Percentiles rank a stretch among this genome's conserved stretches.
These are phyloP conservation scores for Microbotryum silenes-acaulis DNA, from an alignment of 1,284 basidiomycete genomes.

Conservation along the genomic window DNA sequence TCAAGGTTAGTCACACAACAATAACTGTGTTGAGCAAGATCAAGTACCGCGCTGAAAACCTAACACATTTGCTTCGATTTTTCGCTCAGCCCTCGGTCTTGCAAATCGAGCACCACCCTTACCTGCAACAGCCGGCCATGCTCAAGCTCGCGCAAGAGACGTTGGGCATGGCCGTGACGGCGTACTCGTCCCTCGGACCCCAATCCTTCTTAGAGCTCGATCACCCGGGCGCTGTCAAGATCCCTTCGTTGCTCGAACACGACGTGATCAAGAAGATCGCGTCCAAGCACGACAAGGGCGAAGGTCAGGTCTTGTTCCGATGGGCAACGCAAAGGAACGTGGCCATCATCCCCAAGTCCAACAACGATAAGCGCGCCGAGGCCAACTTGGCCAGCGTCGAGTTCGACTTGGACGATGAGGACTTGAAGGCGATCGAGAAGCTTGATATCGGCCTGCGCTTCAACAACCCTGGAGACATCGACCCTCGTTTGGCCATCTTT, in stretches of 20 bases:
- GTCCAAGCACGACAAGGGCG: conserved; percentile 49
- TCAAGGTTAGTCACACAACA: conserved; percentile 46
- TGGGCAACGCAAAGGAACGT: conserved; percentile 70
- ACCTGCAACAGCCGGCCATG: conserved; percentile 60
- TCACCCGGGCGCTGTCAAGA: conserved; percentile 18
- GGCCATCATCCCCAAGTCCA: conserved; percentile 68
- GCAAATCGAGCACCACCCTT: conserved; percentile 60
- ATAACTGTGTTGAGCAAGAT: not conserved
- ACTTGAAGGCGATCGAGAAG: conserved; percentile 54
- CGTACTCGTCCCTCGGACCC: conserved; percentile 69
- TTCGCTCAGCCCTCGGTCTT: not conserved
- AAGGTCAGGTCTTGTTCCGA: conserved; percentile 61
- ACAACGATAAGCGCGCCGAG: conserved; percentile 49
- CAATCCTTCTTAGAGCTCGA: conserved; percentile 32
- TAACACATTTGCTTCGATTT: not conserved
- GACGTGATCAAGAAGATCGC: conserved; percentile 49
- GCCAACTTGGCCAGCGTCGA: conserved; percentile 54
- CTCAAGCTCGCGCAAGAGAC: conserved; percentile 51
- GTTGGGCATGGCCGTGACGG: conserved; percentile 60
- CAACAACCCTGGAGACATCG: conserved; percentile 61
- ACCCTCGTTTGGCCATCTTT: conserved; percentile 58
- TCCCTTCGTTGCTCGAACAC: conserved; percentile 49
- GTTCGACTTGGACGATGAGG: conserved; percentile 55
- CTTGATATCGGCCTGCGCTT: conserved; percentile 62
- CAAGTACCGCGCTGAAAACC: too few species aligned